phyloP scores from a whole-genome alignment of 2,329 filamentous ascomycete genomes.

The Claviceps africana region DNA sequence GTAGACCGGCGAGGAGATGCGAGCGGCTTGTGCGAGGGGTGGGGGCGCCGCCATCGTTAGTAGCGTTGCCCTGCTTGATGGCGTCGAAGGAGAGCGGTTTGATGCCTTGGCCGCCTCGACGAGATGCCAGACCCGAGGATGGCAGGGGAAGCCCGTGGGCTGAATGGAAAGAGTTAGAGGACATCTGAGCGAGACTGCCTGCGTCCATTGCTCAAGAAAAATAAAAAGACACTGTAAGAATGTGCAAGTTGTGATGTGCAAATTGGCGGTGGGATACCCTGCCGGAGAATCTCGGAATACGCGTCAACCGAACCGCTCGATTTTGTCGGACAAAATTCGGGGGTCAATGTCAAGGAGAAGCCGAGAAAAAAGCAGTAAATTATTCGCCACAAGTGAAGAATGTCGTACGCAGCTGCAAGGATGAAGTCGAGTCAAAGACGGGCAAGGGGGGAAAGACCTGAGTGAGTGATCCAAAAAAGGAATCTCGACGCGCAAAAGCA shows the following conservation, averaged over 20 bases:
- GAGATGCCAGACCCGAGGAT: conserved; percentile 66
- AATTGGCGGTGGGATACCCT: too few relatives aligned
- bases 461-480: conserved; percentile 3
- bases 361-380: background rate
- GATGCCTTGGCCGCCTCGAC: conserved; percentile 71
- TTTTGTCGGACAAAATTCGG: background rate
- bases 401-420: background rate
- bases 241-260: background rate
- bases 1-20: conserved; percentile 81
- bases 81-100: conserved; percentile 75
- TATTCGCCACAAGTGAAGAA: background rate
- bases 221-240: background rate
- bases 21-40: conserved; percentile 90
- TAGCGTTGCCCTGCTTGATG: conserved; percentile 54
- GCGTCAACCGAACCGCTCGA: background rate
- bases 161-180: conserved; percentile 67
- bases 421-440: background rate
- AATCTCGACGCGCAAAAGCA: conserved; percentile 1
- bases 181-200: conserved; percentile 99
- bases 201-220: conserved; percentile 65
- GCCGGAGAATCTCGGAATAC: too few relatives aligned
- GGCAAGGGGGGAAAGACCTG: conserved; percentile 4
- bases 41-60: conserved; percentile 53
- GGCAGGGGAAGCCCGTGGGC: conserved; percentile 62
- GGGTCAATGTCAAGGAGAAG: background rate